These are phyloP conservation scores for Hortaea werneckii DNA, from an alignment of 2,329 filamentous ascomycete genomes.

Conservation along the genomic window DNA sequence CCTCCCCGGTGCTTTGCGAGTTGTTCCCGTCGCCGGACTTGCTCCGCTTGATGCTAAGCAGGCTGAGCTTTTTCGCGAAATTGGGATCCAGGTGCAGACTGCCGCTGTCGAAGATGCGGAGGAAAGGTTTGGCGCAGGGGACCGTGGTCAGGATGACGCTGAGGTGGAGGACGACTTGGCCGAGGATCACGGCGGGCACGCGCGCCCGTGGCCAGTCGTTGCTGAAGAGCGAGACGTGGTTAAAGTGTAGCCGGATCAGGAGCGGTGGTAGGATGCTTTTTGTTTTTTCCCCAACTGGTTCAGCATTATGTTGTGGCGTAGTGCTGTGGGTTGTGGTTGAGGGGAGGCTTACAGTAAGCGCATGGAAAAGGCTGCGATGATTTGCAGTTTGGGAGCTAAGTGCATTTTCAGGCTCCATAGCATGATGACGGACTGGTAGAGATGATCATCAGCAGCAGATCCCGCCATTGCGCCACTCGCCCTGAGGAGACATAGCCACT, in stretches of 20 bases:
- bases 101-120: constrained; percentile 9
- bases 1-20: too few species aligned
- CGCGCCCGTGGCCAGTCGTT: constrained; percentile 10
- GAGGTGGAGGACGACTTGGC: constrained; percentile 17
- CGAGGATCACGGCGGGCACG: constrained; percentile 13
- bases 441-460: too few species aligned
- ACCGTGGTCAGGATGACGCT: constrained; percentile 21
- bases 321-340: background rate
- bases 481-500: background rate
- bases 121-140: constrained; percentile 22
- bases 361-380: constrained; percentile 15
- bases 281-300: background rate
- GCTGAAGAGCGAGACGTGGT: constrained; percentile 5
- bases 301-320: background rate
- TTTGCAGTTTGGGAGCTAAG: constrained; percentile 10
- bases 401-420: constrained; percentile 20
- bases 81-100: constrained; percentile 1
- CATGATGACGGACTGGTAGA: constrained; percentile 8
- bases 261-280: constrained; percentile 11
- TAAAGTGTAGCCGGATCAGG: constrained; percentile 10
- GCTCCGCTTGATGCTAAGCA: too few species aligned
- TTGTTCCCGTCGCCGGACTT: too few species aligned
- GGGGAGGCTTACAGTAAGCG: constrained; percentile 14
- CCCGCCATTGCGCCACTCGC: too few species aligned
- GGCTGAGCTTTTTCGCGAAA: background rate